Conservation (phyloP, 176 grass and related monocot genomes). For the Oryza glaberrima region DNA sequence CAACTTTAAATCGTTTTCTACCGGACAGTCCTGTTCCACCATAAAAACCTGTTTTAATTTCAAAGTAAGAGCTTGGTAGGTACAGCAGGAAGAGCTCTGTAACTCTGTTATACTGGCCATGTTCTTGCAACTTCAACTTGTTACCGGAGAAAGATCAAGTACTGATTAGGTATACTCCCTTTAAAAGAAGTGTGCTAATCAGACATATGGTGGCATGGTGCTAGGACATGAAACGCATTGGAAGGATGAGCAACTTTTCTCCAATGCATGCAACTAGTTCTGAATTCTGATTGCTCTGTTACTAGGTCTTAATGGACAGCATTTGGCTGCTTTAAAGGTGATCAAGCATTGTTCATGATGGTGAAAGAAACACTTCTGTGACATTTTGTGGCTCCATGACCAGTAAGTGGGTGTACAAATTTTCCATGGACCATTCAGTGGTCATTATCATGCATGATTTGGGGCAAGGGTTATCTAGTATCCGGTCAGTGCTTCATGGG, state of each 20-base stretch:
- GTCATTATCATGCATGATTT: conserved; percentile 36
- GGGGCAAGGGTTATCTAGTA: not conserved
- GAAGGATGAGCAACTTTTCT: not conserved
- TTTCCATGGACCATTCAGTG: conserved; percentile 25
- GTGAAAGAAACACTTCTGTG: conserved; percentile 15
- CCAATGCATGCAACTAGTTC: not conserved
- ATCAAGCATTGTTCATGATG: not conserved
- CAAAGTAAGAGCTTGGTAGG: conserved; percentile 27
- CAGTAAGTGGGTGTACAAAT: not conserved
- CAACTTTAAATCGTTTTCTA: conserved; percentile 32
- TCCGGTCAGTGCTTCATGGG: not conserved
- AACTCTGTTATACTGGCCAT: not conserved
- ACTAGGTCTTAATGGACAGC: not conserved
- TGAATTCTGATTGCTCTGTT: not conserved
- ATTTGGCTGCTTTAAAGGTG: conserved; percentile 39
- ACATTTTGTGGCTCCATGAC: conserved; percentile 3
- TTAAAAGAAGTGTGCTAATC: not conserved
- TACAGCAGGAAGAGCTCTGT: conserved; percentile 20
- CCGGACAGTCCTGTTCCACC: conserved; percentile 34
- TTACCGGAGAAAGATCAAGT: not conserved
- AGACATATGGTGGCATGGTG: not conserved
- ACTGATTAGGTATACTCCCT: not conserved
- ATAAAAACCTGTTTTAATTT: conserved; percentile 33
- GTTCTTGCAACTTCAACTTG: conserved; percentile 26
- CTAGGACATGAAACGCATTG: not conserved